Evolutionary conservation across 345 rosid genomes (phyloP).

Genomic region (Gynandropsis gynandra): DNA sequence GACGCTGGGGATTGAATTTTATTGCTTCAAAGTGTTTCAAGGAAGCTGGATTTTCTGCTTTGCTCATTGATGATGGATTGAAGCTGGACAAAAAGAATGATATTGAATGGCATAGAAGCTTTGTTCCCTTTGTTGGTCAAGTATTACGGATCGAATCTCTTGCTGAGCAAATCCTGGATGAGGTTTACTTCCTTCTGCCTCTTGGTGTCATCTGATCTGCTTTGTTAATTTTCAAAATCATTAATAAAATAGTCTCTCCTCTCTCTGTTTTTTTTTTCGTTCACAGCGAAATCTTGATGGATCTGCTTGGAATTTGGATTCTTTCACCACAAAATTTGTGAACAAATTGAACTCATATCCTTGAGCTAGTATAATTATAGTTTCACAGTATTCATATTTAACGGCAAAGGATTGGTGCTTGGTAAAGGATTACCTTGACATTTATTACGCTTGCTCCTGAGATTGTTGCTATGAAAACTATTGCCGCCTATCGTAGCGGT

Average conservation of each 20-base stretch:
- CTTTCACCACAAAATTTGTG: conserved; percentile 47
- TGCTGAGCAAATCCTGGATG: conserved; percentile 74
- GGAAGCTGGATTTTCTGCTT: conserved; percentile 68
- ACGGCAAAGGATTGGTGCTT: background rate
- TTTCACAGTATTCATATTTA: background rate
- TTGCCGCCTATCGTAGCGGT: conserved; percentile 93
- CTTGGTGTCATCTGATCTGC: background rate
- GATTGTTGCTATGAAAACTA: conserved; percentile 68
- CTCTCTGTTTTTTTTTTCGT: conserved; percentile 2
- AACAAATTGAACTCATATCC: conserved; percentile 77
- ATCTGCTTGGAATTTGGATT: conserved; percentile 58
- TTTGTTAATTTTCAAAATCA: background rate
- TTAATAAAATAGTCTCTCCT: background rate
- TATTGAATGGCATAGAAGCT: conserved; percentile 57
- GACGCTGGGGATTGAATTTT: conserved; percentile 43
- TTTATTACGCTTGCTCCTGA: conserved; percentile 42
- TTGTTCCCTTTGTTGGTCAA: conserved; percentile 67
- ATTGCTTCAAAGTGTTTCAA: conserved; percentile 54
- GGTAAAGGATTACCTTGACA: conserved; percentile 41
- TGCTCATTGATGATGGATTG: conserved; percentile 85
- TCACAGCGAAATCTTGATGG: conserved; percentile 44
- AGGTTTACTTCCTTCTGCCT: conserved; percentile 22
- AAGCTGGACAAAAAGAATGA: conserved; percentile 65
- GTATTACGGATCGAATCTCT: conserved; percentile 70
- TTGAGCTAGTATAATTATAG: conserved; percentile 14